Evolutionary conservation across 2,329 filamentous ascomycete genomes (phyloP), one percentile per base, ranked within the genome.

Genomic region (Lachnellula occidentalis): DNA sequence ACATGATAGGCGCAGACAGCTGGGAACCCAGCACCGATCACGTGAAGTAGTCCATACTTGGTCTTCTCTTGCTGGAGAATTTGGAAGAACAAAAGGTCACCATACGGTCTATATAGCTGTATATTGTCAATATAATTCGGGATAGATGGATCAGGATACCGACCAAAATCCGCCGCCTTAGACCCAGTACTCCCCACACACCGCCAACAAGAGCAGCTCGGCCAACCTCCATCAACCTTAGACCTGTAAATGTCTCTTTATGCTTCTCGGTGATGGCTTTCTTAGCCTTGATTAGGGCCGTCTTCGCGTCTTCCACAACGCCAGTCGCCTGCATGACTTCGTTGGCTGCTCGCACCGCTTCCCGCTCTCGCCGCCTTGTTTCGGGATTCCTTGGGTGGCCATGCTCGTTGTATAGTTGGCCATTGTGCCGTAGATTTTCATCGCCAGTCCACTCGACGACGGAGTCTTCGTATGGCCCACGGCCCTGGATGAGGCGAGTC

Each of bases 251-350:
- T 11, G 63, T 67, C 24, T 70, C 67, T 42, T 61, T 48, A 42
- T 61, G 60, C 51, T 61, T 63, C 1, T 60, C 55, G 9, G 53
- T 19, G 15, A 54, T 54, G 6, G 53, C 48, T 48, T 60, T 54
- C 8, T 45, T 59, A 3, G 57, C 60, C 48, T 64, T 66, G 14
- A 45, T 52, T 34, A 60, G 67, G 21, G 62, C 63, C 19, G 59
- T 61, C 27, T 53, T 41, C 14, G 60, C 57, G 46, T 68, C 63
- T 54, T 70, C 68, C 11, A 70, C 65, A 15, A 70, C 61, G 19
- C 68, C 68, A 11, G 67, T 69, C 27, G 66, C 66, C 49, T 67
- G 64, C 66, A 70, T 67, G 27, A 70, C 68, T 58, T 70, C 68
- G 51, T 70, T 70, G 34, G 67, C 66, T 19, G 68, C 67, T 31